Percentiles rank a stretch among this genome's conserved stretches.
Evolutionary conservation across 2,329 filamentous ascomycete species (phyloP).

Genomic region (Pyrenophora tritici-repentis): DNA sequence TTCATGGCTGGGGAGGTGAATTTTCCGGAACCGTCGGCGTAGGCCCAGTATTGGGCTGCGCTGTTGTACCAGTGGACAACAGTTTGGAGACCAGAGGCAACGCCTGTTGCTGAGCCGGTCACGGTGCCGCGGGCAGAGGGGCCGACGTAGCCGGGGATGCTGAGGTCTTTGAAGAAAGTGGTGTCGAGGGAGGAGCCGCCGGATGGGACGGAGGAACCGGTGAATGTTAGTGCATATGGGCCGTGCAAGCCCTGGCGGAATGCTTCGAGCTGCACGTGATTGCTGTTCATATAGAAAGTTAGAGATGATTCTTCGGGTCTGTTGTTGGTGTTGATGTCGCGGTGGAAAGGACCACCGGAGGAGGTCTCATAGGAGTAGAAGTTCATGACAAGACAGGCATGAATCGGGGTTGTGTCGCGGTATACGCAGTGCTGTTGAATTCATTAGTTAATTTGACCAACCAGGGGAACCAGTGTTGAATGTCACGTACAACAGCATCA

Average conservation of each 20-base stretch:
- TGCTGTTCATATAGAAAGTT: slow-evolving; percentile 72
- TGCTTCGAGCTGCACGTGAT: slow-evolving; percentile 62
- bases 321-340: slow-evolving; percentile 69
- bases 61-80: slow-evolving; percentile 70
- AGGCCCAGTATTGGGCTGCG: slow-evolving; percentile 68
- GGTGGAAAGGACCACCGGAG: slow-evolving; percentile 67
- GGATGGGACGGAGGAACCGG: slow-evolving; percentile 60
- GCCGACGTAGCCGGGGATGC: slow-evolving; percentile 63
- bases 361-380: slow-evolving; percentile 63
- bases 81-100: slow-evolving; percentile 56
- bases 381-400: slow-evolving; percentile 66
- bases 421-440: slow-evolving; percentile 61
- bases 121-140: slow-evolving; percentile 63
- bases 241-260: slow-evolving; percentile 68
- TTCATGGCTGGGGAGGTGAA: slow-evolving; percentile 71
- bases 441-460: not conserved
- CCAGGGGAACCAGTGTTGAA: not conserved
- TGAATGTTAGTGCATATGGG: slow-evolving; percentile 67
- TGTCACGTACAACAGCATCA: slow-evolving; percentile 46
- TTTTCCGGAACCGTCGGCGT: slow-evolving; percentile 56
- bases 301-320: slow-evolving; percentile 62
- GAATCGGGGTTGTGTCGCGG: slow-evolving; percentile 53
- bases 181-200: slow-evolving; percentile 54
- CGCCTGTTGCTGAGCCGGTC: slow-evolving; percentile 64
- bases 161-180: slow-evolving; percentile 64